Base-by-base conservation (phyloP, 768 basidiomycete species). In the Naematelia encephala region DNA sequence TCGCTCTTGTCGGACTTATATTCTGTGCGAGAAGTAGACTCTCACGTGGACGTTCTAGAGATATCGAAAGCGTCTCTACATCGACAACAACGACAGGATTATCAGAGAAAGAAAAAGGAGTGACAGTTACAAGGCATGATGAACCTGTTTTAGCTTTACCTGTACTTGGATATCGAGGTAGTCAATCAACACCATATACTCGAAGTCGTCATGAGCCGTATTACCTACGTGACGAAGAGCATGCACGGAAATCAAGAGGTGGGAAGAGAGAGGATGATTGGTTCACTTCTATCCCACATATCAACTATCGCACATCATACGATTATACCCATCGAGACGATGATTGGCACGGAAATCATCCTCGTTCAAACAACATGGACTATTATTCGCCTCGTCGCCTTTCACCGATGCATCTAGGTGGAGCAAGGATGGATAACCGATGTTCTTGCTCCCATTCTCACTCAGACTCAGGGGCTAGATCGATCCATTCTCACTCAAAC, bases 11-110 rank as follows among this genome's bases (percentile, higher is more conserved):
- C 21, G 56, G 60, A 11, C 25, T 66, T 47, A 52, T 66, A 1
- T 66, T 50, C 26, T 66, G 64, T 43, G 57, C 60, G 1, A 25
- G 60, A 22, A 48, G 46, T 4, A 59, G 39, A 51, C 13, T 50
- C 16, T 56, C 60, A 19, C 14, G 59, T 13, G 34, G 5, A 8
- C 22, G 8, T 19, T 14, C n/a, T 29, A 55, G 11, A 27, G 42
- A 21, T n/a, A 21, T 14, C 19, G 13, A 42, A 50, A 23, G 49
- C 47, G 21, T 43, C 30, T n/a, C 39, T n/a, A 11, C 39, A 43
- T 43, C 39, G 39, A n/a, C 39, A n/a, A 43, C n/a, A n/a, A n/a
- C n/a, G n/a, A n/a, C n/a, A n/a, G n/a, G n/a, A n/a, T n/a, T n/a
- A n/a, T n/a, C 34, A 16, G 8, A 16, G 34, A 8, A 8, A 39